Conservation (phyloP, 2,329 filamentous ascomycete genomes). For the Pseudocercospora crystallina region DNA sequence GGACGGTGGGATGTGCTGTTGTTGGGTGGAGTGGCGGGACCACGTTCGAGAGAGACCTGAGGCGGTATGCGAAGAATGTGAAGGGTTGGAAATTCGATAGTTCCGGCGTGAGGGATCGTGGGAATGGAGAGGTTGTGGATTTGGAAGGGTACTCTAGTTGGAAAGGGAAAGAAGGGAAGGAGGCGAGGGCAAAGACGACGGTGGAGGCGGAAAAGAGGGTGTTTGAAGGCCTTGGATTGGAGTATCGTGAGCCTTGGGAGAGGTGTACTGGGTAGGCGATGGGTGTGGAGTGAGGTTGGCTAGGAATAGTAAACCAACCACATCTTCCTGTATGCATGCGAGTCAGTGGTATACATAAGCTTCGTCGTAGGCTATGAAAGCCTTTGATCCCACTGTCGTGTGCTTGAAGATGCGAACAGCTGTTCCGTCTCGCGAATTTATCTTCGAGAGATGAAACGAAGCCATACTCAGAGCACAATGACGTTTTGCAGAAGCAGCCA, state of each 20-base stretch:
- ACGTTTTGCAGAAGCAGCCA: too few relatives aligned
- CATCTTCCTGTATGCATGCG: too few relatives aligned
- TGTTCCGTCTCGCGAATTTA: too few relatives aligned
- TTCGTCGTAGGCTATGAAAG: too few relatives aligned
- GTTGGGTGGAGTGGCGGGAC: slow-evolving; percentile 81
- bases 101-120: slow-evolving; percentile 72
- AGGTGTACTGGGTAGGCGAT: slow-evolving; percentile 44
- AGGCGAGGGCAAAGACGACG: slow-evolving; percentile 53
- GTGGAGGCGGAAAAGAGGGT: slow-evolving; percentile 75
- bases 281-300: neutral
- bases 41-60: slow-evolving; percentile 84
- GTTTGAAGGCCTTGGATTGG: slow-evolving; percentile 72
- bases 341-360: too few relatives aligned
- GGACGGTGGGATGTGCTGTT: slow-evolving; percentile 82
- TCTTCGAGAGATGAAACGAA: too few relatives aligned
- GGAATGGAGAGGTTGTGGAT: slow-evolving; percentile 70
- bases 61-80: slow-evolving; percentile 72
- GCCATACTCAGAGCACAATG: too few relatives aligned
- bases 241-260: slow-evolving; percentile 44
- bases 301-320: too few relatives aligned
- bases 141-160: slow-evolving; percentile 75
- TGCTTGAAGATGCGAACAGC: too few relatives aligned
- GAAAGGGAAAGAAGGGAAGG: slow-evolving; percentile 49
- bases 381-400: too few relatives aligned
- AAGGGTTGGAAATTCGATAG: slow-evolving; percentile 85